Conservation (phyloP, 2,329 filamentous ascomycete species). For the Fusarium verticillioides region DNA sequence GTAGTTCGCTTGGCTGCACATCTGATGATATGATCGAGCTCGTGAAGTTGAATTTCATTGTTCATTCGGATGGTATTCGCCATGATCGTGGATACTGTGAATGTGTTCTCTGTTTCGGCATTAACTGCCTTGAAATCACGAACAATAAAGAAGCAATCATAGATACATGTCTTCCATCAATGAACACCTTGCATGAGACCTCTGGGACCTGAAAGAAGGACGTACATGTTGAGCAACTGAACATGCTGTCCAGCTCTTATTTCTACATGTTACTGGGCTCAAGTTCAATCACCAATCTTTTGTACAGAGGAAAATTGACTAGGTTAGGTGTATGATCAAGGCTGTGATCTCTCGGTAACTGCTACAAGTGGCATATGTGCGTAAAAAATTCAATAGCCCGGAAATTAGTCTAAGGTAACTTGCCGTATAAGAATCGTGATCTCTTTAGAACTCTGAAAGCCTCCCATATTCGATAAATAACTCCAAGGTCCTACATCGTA, state of each 20-base stretch:
- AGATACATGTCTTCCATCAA: background rate
- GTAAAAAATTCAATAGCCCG: background rate
- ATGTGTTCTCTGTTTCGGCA: background rate
- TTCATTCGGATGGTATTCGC: background rate
- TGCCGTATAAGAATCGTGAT: background rate
- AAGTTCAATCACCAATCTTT: background rate
- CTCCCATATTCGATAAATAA: background rate
- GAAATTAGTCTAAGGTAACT: background rate
- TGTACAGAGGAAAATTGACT: background rate
- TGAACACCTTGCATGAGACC: background rate
- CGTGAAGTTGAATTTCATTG: too few species aligned
- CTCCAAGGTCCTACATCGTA: background rate
- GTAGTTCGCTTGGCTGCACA: background rate
- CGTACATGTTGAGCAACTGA: background rate
- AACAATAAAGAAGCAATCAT: background rate
- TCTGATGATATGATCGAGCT: background rate
- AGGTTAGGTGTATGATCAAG: background rate
- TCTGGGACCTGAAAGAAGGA: background rate
- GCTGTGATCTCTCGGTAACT: background rate
- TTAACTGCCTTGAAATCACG: too few species aligned
- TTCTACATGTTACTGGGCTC: accelerated
- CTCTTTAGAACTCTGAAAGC: background rate
- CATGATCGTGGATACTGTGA: too few species aligned
- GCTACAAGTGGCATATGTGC: background rate
- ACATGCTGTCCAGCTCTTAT: background rate